phyloP scores from a whole-genome alignment of 768 basidiomycete genomes.

The Coprinopsis strossmayeri region DNA sequence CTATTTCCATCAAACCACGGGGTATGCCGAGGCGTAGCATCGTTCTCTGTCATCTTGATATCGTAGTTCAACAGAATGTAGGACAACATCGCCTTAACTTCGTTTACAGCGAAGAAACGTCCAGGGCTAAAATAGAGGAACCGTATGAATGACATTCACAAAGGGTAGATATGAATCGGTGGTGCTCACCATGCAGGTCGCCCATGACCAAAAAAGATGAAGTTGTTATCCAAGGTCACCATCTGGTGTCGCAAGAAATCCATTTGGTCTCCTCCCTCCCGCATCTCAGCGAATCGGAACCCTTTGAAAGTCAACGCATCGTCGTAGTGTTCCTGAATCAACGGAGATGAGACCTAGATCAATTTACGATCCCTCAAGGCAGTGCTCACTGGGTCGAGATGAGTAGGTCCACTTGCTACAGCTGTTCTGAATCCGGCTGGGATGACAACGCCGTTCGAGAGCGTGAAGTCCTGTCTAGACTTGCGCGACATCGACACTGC shows the following conservation, averaged over 20 bases:
- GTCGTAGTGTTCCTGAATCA: slow-evolving; percentile 27
- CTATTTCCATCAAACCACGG: not conserved
- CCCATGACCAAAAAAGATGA: slow-evolving; percentile 25
- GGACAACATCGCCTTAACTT: slow-evolving; percentile 31
- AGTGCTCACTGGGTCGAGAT: not conserved
- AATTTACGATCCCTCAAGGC: not conserved
- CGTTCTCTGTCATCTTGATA: slow-evolving; percentile 17
- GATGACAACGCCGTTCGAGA: slow-evolving; percentile 21
- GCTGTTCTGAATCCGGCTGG: slow-evolving; percentile 17
- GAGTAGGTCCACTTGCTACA: not conserved
- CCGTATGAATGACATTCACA: not conserved
- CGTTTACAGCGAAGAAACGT: slow-evolving; percentile 32
- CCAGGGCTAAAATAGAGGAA: slow-evolving; percentile 23
- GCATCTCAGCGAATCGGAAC: slow-evolving; percentile 28
- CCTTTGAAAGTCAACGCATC: slow-evolving; percentile 30
- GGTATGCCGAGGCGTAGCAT: not conserved
- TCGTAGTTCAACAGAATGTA: slow-evolving; percentile 33
- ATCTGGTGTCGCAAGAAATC: slow-evolving; percentile 21
- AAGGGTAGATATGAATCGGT: not conserved
- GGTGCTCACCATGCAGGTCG: slow-evolving; percentile 21
- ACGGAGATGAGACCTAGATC: slow-evolving; percentile 15
- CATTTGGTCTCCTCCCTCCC: slow-evolving; percentile 13
- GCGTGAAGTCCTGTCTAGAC: slow-evolving; percentile 7
- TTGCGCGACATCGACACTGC: not conserved
- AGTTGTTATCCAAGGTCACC: slow-evolving; percentile 19